phyloP scores from a whole-genome alignment of 352 stramenopile genomes.

The Globisporangium yorkense region DNA sequence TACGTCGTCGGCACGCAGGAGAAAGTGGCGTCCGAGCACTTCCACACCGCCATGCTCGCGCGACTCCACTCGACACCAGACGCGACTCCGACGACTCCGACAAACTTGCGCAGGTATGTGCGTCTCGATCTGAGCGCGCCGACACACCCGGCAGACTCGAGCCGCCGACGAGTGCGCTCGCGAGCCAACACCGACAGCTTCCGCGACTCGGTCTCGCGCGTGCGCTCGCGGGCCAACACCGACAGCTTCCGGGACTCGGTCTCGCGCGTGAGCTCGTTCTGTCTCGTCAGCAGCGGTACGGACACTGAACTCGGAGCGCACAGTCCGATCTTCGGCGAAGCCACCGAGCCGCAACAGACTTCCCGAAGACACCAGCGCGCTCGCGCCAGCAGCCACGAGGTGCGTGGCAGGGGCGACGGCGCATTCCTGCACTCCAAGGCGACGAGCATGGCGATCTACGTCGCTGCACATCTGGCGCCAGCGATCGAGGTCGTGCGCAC shows the following conservation, averaged over 20 bases:
- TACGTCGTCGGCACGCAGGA: constrained; percentile 74
- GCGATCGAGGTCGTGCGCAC: constrained; percentile 41
- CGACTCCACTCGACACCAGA: constrained; percentile 25
- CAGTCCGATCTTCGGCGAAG: too few species aligned
- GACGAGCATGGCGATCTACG: constrained; percentile 61
- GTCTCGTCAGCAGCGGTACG: constrained; percentile 5
- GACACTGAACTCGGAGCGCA: neutral
- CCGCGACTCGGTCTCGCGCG: constrained; percentile 7
- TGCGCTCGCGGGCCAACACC: constrained; percentile 4
- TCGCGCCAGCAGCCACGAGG: constrained; percentile 20
- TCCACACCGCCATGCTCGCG: constrained; percentile 45
- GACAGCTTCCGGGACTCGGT: constrained; percentile 13
- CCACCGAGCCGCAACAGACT: neutral
- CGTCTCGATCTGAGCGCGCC: constrained; percentile 4
- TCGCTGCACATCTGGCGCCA: constrained; percentile 22
- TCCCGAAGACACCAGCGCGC: neutral
- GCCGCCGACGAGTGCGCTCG: constrained; percentile 6
- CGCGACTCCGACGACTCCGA: constrained; percentile 4
- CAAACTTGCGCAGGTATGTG: neutral
- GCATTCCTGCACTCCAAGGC: constrained; percentile 61
- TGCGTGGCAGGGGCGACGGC: constrained; percentile 53
- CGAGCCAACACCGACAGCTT: constrained; percentile 12
- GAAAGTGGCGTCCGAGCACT: constrained; percentile 49
- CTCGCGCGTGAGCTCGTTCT: constrained; percentile 13
- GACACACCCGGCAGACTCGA: constrained; percentile 3